Conservation (phyloP, 1,284 basidiomycete genomes). For the Boletus albobrunnescens region DNA sequence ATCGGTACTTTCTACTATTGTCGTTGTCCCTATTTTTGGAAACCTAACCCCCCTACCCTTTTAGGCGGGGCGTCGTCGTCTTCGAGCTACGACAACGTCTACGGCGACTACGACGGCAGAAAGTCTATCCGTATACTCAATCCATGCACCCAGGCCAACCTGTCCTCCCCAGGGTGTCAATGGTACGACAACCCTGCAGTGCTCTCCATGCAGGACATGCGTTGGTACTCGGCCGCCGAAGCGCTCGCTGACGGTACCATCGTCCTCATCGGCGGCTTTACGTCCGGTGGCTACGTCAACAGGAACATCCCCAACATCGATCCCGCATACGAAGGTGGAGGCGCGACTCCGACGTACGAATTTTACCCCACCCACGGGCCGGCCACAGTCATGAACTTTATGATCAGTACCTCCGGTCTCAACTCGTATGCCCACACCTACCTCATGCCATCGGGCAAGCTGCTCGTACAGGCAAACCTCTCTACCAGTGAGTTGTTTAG, state of each 20-base stretch:
- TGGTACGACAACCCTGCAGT: slow-evolving; percentile 74
- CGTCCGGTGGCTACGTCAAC: slow-evolving; percentile 83
- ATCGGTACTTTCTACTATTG: too few species aligned
- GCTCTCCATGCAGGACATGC: slow-evolving; percentile 69
- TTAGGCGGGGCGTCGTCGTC: too few species aligned
- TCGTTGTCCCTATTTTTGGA: slow-evolving; percentile 74
- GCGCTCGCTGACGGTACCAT: slow-evolving; percentile 64
- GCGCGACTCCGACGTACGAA: slow-evolving; percentile 69
- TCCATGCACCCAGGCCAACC: slow-evolving; percentile 61
- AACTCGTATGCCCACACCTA: slow-evolving; percentile 88
- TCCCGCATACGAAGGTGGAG: slow-evolving; percentile 58
- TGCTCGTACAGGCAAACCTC: slow-evolving; percentile 82
- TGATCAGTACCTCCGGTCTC: slow-evolving; percentile 79
- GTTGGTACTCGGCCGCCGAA: slow-evolving; percentile 90
- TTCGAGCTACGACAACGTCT: too few species aligned
- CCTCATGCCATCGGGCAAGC: slow-evolving; percentile 80
- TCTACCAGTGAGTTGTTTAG: slow-evolving; percentile 77
- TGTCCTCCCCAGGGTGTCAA: slow-evolving; percentile 55
- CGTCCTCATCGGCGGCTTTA: slow-evolving; percentile 78
- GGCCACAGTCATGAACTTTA: slow-evolving; percentile 70
- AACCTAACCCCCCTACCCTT: too few species aligned
- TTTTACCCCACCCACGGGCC: slow-evolving; percentile 74
- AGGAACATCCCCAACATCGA: slow-evolving; percentile 71
- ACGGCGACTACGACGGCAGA: slow-evolving; percentile 64
- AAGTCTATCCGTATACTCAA: slow-evolving; percentile 71